Percentiles rank a stretch among this genome's conserved stretches.
Evolutionary conservation across 768 basidiomycete species (phyloP).

Genomic region (Leccinellum rugosiceps): DNA sequence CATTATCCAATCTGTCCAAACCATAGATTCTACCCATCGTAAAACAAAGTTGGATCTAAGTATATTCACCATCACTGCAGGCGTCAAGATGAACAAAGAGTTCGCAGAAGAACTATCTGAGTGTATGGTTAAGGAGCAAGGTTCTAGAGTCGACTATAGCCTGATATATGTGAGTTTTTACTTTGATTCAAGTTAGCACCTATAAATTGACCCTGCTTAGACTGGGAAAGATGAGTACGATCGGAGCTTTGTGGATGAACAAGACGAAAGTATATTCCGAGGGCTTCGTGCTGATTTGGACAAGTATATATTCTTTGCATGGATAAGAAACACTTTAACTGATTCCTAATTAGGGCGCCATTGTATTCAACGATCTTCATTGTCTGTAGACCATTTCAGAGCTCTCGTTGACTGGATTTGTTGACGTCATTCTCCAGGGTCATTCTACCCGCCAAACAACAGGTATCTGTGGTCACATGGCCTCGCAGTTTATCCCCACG

Average conservation of each 20-base stretch:
- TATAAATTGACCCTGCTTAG: neutral
- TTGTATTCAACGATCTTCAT: slow-evolving; percentile 78
- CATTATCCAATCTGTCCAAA: no score
- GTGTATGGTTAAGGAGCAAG: neutral
- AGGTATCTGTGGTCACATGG: neutral
- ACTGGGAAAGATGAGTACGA: slow-evolving; percentile 7
- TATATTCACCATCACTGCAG: slow-evolving; percentile 21
- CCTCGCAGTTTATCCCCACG: neutral
- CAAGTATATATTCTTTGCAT: slow-evolving; percentile 5
- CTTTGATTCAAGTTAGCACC: neutral
- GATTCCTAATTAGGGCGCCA: slow-evolving; percentile 38
- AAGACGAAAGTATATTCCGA: neutral
- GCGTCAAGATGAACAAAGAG: neutral
- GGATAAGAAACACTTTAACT: neutral
- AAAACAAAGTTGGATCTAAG: slow-evolving; percentile 36
- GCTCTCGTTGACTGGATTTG: neutral
- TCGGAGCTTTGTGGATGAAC: neutral
- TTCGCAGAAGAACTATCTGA: neutral
- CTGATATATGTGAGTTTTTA: slow-evolving; percentile 7
- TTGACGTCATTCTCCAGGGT: neutral
- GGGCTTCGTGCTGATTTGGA: slow-evolving; percentile 8
- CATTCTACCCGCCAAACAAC: neutral
- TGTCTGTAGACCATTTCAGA: slow-evolving; percentile 36
- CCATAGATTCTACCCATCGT: neutral
- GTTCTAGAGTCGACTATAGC: neutral